phyloP scores from a whole-genome alignment of 2,329 filamentous ascomycete species.

The Xylariaceae sp. region DNA sequence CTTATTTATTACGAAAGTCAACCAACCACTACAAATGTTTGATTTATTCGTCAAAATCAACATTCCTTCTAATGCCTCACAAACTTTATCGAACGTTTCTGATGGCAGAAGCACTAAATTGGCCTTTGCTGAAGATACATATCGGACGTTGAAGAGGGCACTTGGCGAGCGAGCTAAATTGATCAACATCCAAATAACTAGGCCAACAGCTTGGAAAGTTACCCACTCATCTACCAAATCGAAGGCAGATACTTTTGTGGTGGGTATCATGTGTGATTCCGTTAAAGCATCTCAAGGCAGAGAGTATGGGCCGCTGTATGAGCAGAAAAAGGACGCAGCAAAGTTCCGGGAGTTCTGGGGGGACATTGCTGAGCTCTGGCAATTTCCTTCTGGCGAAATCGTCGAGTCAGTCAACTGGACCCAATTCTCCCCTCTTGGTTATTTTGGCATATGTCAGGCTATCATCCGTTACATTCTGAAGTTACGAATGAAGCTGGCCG shows the following conservation, averaged over 20 bases:
- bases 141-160: slow-evolving; percentile 71
- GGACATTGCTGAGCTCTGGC: slow-evolving; percentile 86
- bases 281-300: slow-evolving; percentile 76
- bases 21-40: slow-evolving; percentile 61
- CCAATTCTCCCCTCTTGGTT: slow-evolving; percentile 60
- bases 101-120: slow-evolving; percentile 53
- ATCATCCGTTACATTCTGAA: slow-evolving; percentile 76
- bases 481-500: slow-evolving; percentile 69
- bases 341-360: slow-evolving; percentile 94
- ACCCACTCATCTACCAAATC: slow-evolving; percentile 45
- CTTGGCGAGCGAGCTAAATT: slow-evolving; percentile 76
- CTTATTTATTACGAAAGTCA: slow-evolving; percentile 75
- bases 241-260: slow-evolving; percentile 52
- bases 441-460: slow-evolving; percentile 73
- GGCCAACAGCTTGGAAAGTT: slow-evolving; percentile 54
- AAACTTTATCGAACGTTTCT: slow-evolving; percentile 30
- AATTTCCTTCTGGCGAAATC: slow-evolving; percentile 95
- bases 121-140: slow-evolving; percentile 63
- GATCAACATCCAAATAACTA: slow-evolving; percentile 62
- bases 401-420: slow-evolving; percentile 90
- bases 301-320: slow-evolving; percentile 86
- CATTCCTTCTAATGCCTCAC: slow-evolving; percentile 31
- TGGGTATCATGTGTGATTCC: slow-evolving; percentile 77
- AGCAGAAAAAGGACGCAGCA: slow-evolving; percentile 82
- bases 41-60: slow-evolving; percentile 54